Evolutionary conservation across 805 yeast species (phyloP).

Genomic region (Saturnispora quitensis): DNA sequence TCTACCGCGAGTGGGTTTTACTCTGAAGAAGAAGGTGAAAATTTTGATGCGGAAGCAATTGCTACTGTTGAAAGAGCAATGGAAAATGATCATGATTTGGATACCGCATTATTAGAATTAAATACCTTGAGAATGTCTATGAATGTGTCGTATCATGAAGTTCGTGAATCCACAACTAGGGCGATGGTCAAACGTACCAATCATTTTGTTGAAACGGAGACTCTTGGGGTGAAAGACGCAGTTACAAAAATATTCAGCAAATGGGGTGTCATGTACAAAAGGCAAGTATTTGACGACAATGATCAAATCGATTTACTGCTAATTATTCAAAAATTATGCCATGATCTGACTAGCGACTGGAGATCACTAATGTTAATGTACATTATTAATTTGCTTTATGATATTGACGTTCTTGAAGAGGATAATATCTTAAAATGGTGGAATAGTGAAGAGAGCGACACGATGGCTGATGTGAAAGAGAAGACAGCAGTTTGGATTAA

Average conservation of each 20-base stretch:
- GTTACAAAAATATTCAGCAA: constrained; percentile 61
- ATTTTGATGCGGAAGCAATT: constrained; percentile 80
- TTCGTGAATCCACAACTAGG: constrained; percentile 66
- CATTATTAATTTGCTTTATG: constrained; percentile 58
- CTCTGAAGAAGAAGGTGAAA: constrained; percentile 45
- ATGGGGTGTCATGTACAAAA: constrained; percentile 74
- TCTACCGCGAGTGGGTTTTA: constrained; percentile 30
- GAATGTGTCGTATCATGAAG: constrained; percentile 93
- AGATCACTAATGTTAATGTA: constrained; percentile 42
- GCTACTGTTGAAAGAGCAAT: constrained; percentile 90
- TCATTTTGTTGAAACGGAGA: constrained; percentile 68
- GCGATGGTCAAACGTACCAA: constrained; percentile 64
- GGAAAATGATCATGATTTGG: constrained; percentile 85
- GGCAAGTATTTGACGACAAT: constrained; percentile 75
- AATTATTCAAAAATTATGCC: constrained; percentile 39
- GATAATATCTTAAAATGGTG: constrained; percentile 80
- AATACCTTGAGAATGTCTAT: constrained; percentile 95
- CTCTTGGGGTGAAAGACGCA: constrained; percentile 70
- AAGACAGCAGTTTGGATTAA: constrained; percentile 68
- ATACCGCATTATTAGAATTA: constrained; percentile 85
- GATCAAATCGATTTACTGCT: constrained; percentile 70
- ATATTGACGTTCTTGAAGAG: constrained; percentile 75
- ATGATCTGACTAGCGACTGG: constrained; percentile 36
- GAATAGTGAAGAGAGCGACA: constrained; percentile 39
- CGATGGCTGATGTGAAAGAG: constrained; percentile 37